Base-by-base conservation (phyloP, 345 rosid species). In the Schrenkiella parvula region DNA sequence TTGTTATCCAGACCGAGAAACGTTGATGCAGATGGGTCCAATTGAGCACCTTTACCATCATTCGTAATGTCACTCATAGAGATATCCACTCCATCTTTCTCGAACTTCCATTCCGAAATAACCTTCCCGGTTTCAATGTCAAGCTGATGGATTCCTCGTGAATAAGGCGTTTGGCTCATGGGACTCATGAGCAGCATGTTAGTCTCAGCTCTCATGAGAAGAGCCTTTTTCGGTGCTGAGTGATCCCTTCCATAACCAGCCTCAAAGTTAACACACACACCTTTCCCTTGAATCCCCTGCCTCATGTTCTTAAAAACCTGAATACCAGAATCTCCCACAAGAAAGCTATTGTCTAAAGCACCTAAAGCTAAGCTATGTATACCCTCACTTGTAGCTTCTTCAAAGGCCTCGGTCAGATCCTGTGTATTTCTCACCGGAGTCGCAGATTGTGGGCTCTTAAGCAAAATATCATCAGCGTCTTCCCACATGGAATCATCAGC, bases 401-500 rank as follows among this genome's bases (percentile, higher is more conserved):
- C 99, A 23, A 95, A 89, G 65, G 93, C 98, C 83, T 95, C 96
- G 42, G 82, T 87, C 80, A 91, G 79, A 64, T 95, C 95, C 71
- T 86, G 95, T 55, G 76, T 84, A 12, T 62, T 80, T 71, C 89
- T 82, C 4, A 73, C 65, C 0, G 91, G 89, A 51, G 89, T 89
- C 8, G 80, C 87, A 7, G 86, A 80, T 29, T 53, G 79, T 1
- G 97, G 98, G 71, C 93, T 92, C 37, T 81, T 79, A 21, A 78
- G 78, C 26, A 83, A 78, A 60, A 79, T 77, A 62, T 88, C 96
- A 38, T 92, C 99, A 6, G 98, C 99, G 72, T 95, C 99, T 67
- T 95, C 98, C 99, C 99, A 95, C 86, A 91, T 80, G 0, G 98
- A 95, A 79, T 95, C 99, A 77, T 95, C 99, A n/a, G 99, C 98